A percentile compares a stretch with the other conserved stretches of the same genome.
Evolutionary conservation across 1,284 basidiomycete genomes (phyloP).

Genomic region (Ustilago esculenta): DNA sequence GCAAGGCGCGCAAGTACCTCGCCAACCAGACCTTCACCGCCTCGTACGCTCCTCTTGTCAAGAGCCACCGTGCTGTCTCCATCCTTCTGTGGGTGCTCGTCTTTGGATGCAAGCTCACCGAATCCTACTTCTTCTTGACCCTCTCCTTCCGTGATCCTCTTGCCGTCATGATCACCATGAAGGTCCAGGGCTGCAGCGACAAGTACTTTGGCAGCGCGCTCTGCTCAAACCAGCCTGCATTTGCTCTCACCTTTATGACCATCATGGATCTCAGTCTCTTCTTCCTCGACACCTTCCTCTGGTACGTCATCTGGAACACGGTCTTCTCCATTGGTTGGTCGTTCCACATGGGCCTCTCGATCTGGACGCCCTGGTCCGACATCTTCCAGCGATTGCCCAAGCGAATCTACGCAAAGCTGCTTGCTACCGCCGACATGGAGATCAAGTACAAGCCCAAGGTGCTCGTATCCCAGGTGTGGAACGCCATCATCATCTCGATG

Average conservation of each 20-base stretch:
- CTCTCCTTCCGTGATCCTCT: conserved; percentile 67
- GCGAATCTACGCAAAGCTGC: conserved; percentile 67
- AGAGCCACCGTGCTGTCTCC: conserved; percentile 58
- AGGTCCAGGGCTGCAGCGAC: conserved; percentile 64
- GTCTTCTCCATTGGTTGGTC: conserved; percentile 67
- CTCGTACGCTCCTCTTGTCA: conserved; percentile 59
- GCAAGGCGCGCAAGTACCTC: conserved; percentile 66
- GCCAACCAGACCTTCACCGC: conserved; percentile 67
- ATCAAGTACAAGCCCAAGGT: conserved; percentile 68
- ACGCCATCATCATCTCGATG: conserved; percentile 68
- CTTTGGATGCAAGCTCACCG: conserved; percentile 67
- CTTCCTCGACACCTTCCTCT: conserved; percentile 67
- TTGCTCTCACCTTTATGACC: conserved; percentile 64
- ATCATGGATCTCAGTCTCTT: conserved; percentile 66
- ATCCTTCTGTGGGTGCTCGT: conserved; percentile 64
- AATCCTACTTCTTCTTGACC: conserved; percentile 67
- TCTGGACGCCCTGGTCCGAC: conserved; percentile 67
- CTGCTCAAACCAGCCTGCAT: conserved; percentile 64
- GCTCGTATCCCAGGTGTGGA: conserved; percentile 67
- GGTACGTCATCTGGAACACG: conserved; percentile 68
- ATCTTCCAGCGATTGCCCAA: conserved; percentile 67
- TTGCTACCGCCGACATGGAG: conserved; percentile 67
- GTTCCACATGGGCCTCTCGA: conserved; percentile 66
- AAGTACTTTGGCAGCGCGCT: conserved; percentile 65
- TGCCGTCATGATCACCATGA: conserved; percentile 65